Evolutionary conservation across 371 early-diverging fungal species (phyloP).

Genomic region (Saksenaea oblongispora): DNA sequence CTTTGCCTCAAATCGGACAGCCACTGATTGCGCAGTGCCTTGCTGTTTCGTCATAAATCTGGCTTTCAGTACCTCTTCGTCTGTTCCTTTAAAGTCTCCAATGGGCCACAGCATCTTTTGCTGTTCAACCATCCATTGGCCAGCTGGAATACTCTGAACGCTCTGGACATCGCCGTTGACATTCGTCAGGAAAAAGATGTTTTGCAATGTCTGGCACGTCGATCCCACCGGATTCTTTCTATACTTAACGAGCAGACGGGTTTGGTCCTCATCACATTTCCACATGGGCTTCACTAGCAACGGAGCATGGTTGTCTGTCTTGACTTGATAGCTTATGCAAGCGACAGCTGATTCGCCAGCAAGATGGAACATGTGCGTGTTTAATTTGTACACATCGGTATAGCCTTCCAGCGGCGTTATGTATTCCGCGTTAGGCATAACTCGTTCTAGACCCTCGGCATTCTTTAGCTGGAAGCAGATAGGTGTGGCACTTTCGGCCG

Average conservation of each 20-base stretch:
- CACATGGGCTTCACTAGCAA: conserved; percentile 54
- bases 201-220: conserved; percentile 17
- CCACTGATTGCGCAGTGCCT: conserved; percentile 50
- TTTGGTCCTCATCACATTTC: conserved; percentile 59
- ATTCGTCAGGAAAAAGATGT: conserved; percentile 50
- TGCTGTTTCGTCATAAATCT: conserved; percentile 46
- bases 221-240: conserved; percentile 15
- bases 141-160: conserved; percentile 56
- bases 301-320: conserved; percentile 30
- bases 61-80: conserved; percentile 48
- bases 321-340: conserved; percentile 51
- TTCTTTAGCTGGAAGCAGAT: conserved; percentile 41
- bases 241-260: conserved; percentile 55
- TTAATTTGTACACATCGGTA: conserved; percentile 31
- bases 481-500: conserved; percentile 20
- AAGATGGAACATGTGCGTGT: conserved; percentile 36
- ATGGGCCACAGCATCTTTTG: conserved; percentile 57
- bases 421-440: conserved; percentile 38
- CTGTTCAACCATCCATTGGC: conserved; percentile 54
- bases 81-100: conserved; percentile 30
- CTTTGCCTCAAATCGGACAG: conserved; percentile 50
- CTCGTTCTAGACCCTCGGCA: conserved; percentile 31
- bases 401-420: conserved; percentile 23
- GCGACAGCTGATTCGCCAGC: conserved; percentile 26
- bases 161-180: conserved; percentile 49